Percentiles rank a stretch among this genome's conserved stretches.
phyloP scores from a whole-genome alignment of 768 basidiomycete species.

The Psilocybe tampanensis region DNA sequence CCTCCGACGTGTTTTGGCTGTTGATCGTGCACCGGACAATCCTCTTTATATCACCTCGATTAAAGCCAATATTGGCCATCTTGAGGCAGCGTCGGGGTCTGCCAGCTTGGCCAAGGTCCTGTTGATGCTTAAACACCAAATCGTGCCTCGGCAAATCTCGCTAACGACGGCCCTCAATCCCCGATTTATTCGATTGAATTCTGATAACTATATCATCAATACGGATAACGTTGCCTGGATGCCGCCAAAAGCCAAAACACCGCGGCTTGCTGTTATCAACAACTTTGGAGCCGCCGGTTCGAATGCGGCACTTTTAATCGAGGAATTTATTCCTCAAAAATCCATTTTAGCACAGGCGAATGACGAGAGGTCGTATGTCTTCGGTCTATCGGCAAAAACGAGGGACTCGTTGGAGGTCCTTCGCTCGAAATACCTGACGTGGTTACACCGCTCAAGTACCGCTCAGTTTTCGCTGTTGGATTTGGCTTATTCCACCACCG shows the following conservation, averaged over 20 bases:
- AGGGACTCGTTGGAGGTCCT: constrained; percentile 45
- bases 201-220: constrained; percentile 53
- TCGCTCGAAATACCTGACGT: constrained; percentile 47
- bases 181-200: constrained; percentile 46
- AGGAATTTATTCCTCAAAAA: constrained; percentile 43
- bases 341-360: not conserved
- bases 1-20: constrained; percentile 56
- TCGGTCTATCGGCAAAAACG: constrained; percentile 69
- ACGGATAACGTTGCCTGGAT: constrained; percentile 44
- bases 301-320: constrained; percentile 62
- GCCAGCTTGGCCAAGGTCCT: constrained; percentile 72
- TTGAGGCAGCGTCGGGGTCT: constrained; percentile 76
- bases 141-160: constrained; percentile 65
- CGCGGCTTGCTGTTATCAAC: constrained; percentile 63
- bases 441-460: constrained; percentile 39
- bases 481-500: constrained; percentile 69
- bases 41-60: constrained; percentile 68
- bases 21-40: constrained; percentile 41
- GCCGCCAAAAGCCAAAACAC: constrained; percentile 28
- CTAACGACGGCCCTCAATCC: constrained; percentile 57
- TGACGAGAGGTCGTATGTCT: constrained; percentile 35
- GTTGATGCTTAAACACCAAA: constrained; percentile 60
- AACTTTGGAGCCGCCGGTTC: constrained; percentile 81
- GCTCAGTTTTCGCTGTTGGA: constrained; percentile 39
- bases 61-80: constrained; percentile 76